Evolutionary conservation across 768 basidiomycete species (phyloP).

Genomic region (Auricularia heimuer): DNA sequence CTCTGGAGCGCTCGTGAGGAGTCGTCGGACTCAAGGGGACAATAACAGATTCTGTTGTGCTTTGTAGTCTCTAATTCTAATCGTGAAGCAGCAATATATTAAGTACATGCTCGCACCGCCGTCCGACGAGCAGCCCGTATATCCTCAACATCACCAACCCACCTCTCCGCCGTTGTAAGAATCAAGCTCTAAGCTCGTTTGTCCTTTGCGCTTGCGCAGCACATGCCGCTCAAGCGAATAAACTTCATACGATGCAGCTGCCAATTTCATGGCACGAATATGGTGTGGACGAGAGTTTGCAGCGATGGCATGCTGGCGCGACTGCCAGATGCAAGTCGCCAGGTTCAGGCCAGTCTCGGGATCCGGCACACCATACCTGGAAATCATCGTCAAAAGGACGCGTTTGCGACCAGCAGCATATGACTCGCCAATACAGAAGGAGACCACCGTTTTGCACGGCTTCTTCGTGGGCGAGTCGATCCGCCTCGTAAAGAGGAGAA

Average conservation of each 20-base stretch:
- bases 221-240: constrained; percentile 72
- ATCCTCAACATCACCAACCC: constrained; percentile 42
- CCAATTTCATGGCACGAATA: constrained; percentile 71
- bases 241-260: constrained; percentile 63
- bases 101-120: no score
- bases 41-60: no score
- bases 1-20: no score
- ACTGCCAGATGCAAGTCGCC: constrained; percentile 95
- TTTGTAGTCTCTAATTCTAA: no score
- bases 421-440: background rate
- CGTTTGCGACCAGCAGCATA: background rate
- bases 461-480: constrained; percentile 84
- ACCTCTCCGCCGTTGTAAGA: constrained; percentile 56
- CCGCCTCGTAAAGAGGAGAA: constrained; percentile 71
- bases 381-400: constrained; percentile 30
- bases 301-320: constrained; percentile 68
- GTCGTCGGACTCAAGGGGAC: no score
- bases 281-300: constrained; percentile 78
- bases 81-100: no score
- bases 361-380: constrained; percentile 89
- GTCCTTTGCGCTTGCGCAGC: constrained; percentile 56
- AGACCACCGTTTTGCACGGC: constrained; percentile 82
- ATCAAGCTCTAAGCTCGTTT: constrained; percentile 44
- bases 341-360: constrained; percentile 72
- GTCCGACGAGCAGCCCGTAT: no score